Evolutionary conservation across 2,329 filamentous ascomycete genomes (phyloP).

Genomic region (Rasamsonia emersonii): DNA sequence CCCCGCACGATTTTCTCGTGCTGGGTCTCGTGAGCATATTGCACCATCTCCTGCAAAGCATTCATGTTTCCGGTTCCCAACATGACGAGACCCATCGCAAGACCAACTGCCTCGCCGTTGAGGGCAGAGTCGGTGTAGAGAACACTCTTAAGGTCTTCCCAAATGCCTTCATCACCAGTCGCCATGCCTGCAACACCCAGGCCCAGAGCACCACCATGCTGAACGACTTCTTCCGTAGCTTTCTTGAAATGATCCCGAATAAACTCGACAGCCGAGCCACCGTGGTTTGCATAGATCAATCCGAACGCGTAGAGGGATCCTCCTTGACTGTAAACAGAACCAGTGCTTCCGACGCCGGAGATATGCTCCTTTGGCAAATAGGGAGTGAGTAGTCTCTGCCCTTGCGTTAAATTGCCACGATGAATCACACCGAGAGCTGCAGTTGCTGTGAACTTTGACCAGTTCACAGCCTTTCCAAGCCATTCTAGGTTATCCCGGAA

Average conservation of each 20-base stretch:
- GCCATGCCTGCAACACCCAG: slow-evolving; percentile 97
- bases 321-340: slow-evolving; percentile 91
- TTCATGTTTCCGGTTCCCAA: slow-evolving; percentile 92
- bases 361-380: slow-evolving; percentile 69
- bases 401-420: slow-evolving; percentile 86
- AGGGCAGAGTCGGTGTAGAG: slow-evolving; percentile 90
- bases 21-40: slow-evolving; percentile 93
- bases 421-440: slow-evolving; percentile 95
- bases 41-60: slow-evolving; percentile 91
- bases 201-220: slow-evolving; percentile 91
- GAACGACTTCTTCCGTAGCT: slow-evolving; percentile 67
- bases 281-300: slow-evolving; percentile 94
- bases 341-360: slow-evolving; percentile 58
- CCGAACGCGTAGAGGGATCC: slow-evolving; percentile 93
- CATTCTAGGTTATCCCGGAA: slow-evolving; percentile 97
- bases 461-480: slow-evolving; percentile 97
- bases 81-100: slow-evolving; percentile 97
- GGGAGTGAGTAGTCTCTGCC: slow-evolving; percentile 84
- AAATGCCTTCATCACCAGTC: slow-evolving; percentile 81
- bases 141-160: slow-evolving; percentile 81
- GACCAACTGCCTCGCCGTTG: slow-evolving; percentile 91
- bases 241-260: slow-evolving; percentile 42
- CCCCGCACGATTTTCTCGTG: slow-evolving; percentile 99
- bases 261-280: slow-evolving; percentile 62
- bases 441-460: slow-evolving; percentile 98